Evolutionary conservation across 768 basidiomycete genomes (phyloP).

Genomic region (Naematelia encephala): DNA sequence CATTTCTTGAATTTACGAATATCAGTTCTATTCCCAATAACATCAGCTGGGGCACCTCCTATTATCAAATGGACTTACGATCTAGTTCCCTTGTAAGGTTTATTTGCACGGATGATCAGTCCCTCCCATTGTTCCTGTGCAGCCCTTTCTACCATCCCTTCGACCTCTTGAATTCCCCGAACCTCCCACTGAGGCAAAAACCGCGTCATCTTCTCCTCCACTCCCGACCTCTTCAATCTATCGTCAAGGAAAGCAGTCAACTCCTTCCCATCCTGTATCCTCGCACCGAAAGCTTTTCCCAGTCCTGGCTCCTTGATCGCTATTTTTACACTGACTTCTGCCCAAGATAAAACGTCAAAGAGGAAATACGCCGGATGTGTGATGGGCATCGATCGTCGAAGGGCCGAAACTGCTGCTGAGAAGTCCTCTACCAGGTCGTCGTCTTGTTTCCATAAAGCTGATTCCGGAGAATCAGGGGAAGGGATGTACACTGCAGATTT

Average conservation of each 20-base stretch:
- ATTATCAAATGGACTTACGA: conserved; percentile 37
- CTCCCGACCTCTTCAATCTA: conserved; percentile 8
- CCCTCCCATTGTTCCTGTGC: conserved; percentile 48
- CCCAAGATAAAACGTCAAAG: conserved; percentile 36
- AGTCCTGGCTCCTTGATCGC: neutral
- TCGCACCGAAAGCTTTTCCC: conserved; percentile 31
- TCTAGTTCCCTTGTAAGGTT: conserved; percentile 41
- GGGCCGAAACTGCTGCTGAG: conserved; percentile 33
- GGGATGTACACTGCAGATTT: neutral
- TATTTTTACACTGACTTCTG: conserved; percentile 15
- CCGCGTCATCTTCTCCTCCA: conserved; percentile 20
- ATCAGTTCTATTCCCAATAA: no score
- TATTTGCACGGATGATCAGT: conserved; percentile 40
- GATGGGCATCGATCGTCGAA: conserved; percentile 25
- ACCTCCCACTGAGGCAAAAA: conserved; percentile 35
- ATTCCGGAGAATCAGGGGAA: neutral
- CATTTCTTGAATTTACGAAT: conserved; percentile 50
- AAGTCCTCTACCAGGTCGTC: conserved; percentile 42
- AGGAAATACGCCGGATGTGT: conserved; percentile 33
- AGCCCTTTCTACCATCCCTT: conserved; percentile 39
- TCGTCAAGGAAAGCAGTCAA: conserved; percentile 28
- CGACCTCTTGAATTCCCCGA: conserved; percentile 21
- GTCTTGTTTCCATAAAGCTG: conserved; percentile 16
- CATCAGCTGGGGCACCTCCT: no score
- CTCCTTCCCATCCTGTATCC: conserved; percentile 25